Percentiles rank a stretch among this genome's conserved stretches.
Evolutionary conservation across 176 grass and related monocot species (phyloP).

Genomic region (Eragrostis nindensis): DNA sequence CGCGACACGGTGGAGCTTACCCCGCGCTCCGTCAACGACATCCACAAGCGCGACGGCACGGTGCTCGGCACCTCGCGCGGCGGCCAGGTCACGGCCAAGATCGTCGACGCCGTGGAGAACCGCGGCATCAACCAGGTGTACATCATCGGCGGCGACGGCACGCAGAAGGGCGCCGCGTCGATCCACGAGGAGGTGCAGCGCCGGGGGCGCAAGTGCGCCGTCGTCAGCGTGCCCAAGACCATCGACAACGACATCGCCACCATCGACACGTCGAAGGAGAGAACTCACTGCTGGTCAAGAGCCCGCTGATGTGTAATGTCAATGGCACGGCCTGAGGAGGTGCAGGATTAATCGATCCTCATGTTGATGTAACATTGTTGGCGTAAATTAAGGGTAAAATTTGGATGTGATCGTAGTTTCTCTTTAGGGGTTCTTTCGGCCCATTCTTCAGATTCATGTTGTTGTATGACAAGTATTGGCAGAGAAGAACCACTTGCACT

Average conservation of each 20-base stretch:
- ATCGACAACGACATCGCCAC: conserved; percentile 92
- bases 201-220: conserved; percentile 64
- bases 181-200: conserved; percentile 70
- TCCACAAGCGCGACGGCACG: conserved; percentile 87
- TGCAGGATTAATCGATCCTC: background rate
- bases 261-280: conserved; percentile 59
- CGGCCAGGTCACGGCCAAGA: conserved; percentile 74
- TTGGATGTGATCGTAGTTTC: conserved; percentile 16
- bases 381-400: background rate
- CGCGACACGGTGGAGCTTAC: conserved; percentile 72
- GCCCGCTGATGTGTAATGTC: conserved; percentile 24
- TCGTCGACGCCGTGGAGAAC: conserved; percentile 76
- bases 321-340: conserved; percentile 28
- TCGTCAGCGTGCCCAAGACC: conserved; percentile 87
- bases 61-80: conserved; percentile 86
- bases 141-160: conserved; percentile 89
- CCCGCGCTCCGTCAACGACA: conserved; percentile 75
- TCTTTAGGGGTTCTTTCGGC: background rate
- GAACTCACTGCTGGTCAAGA: conserved; percentile 36
- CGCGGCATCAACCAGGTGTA: conserved; percentile 84
- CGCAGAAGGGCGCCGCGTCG: conserved; percentile 68
- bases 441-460: background rate
- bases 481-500: conserved; percentile 17
- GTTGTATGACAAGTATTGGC: background rate
- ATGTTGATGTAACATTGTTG: background rate